These are phyloP conservation scores for Skeletonema menzelii DNA, from an alignment of 108 stramenopile genomes.

Conservation along the genomic window DNA sequence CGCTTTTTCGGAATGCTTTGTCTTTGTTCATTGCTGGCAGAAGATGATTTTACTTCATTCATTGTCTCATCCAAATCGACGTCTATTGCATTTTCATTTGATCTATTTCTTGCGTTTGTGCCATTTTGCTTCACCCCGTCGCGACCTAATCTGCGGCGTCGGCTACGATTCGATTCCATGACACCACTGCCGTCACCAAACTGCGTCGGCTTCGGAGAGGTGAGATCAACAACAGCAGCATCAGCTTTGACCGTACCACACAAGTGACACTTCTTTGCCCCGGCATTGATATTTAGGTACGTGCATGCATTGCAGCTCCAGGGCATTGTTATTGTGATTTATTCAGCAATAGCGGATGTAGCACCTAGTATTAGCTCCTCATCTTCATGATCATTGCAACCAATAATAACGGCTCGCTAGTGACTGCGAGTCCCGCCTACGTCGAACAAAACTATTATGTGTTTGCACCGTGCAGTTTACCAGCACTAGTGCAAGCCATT, in stretches of 20 bases:
- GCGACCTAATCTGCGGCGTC: slow-evolving; percentile 3
- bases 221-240: slow-evolving; percentile 12
- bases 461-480: too few relatives aligned
- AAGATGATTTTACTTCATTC: not conserved
- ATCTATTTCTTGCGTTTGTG: not conserved
- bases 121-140: not conserved
- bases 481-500: too few relatives aligned
- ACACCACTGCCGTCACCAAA: slow-evolving; percentile 3
- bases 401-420: too few relatives aligned
- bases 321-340: slow-evolving; percentile 9
- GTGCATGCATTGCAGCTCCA: slow-evolving; percentile 33
- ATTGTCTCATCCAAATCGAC: slow-evolving; percentile 3
- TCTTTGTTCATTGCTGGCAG: not conserved
- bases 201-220: slow-evolving; percentile 10
- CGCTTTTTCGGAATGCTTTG: not conserved
- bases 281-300: slow-evolving; percentile 27
- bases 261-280: slow-evolving; percentile 12
- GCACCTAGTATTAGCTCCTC: too few relatives aligned
- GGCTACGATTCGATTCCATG: slow-evolving; percentile 38
- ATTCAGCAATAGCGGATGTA: too few relatives aligned
- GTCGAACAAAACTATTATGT: too few relatives aligned
- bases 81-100: not conserved
- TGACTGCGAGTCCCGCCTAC: too few relatives aligned
- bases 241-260: not conserved
- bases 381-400: too few relatives aligned